Conservation (phyloP, 306 rosid genomes). For the Lotus japonicus region DNA sequence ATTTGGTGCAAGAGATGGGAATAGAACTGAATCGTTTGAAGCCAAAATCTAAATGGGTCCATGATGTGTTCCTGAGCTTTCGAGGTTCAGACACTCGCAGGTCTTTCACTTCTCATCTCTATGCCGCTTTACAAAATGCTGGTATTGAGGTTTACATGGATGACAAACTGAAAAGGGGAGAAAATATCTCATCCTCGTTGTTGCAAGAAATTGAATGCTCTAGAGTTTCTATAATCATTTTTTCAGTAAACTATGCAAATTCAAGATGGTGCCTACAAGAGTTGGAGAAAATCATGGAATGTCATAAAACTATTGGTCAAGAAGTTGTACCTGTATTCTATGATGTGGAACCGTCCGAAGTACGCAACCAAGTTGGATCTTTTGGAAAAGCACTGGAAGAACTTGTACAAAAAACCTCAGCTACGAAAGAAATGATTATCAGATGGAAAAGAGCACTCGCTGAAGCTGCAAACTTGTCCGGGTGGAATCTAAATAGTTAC, state of each 20-base stretch:
- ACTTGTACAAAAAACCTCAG: neutral
- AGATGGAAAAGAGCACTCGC: neutral
- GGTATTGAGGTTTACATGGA: constrained; percentile 4
- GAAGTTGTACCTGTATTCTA: neutral
- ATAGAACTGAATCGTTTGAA: neutral
- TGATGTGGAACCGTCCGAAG: neutral
- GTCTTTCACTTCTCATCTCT: neutral
- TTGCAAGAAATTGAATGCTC: constrained; percentile 2
- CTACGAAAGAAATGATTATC: neutral
- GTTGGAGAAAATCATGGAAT: neutral
- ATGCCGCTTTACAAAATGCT: neutral
- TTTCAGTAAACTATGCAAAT: neutral
- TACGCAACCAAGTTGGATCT: neutral
- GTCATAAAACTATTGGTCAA: neutral
- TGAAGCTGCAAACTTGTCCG: constrained; percentile 8
- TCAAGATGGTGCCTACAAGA: constrained; percentile 5
- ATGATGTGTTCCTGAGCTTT: neutral
- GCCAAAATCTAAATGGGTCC: neutral
- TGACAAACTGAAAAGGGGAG: neutral
- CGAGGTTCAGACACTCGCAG: neutral
- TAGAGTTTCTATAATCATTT: neutral
- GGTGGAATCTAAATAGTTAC: neutral
- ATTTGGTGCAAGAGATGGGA: neutral
- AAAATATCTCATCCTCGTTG: neutral
- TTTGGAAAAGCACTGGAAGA: neutral